phyloP scores from a whole-genome alignment of 495 filamentous ascomycete species.

The Penicillium desertorum region DNA sequence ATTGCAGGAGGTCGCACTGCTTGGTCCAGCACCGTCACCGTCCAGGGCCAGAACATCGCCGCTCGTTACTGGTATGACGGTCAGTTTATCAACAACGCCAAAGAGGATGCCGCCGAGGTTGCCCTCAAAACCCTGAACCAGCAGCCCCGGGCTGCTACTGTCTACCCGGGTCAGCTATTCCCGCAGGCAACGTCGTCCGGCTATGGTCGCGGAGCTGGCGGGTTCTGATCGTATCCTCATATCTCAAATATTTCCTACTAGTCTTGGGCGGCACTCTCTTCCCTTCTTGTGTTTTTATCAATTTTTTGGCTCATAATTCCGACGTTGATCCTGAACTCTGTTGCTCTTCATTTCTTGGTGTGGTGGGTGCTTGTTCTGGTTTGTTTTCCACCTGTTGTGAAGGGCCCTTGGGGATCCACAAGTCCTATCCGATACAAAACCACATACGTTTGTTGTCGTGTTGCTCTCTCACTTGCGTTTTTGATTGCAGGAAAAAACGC shows the following conservation, averaged over 20 bases:
- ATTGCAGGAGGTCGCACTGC: conserved; percentile 80
- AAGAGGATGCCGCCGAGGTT: conserved; percentile 84
- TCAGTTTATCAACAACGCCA: conserved; percentile 79
- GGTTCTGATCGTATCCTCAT: conserved; percentile 16
- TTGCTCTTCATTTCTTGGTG: not conserved
- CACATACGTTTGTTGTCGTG: conserved; percentile 4
- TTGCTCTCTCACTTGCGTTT: conserved; percentile 10
- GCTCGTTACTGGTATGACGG: conserved; percentile 94
- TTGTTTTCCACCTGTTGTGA: conserved; percentile 5
- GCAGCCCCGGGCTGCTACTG: conserved; percentile 25
- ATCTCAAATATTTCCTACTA: conserved; percentile 20
- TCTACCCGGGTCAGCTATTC: conserved; percentile 31
- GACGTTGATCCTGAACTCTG: not conserved
- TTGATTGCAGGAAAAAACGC: conserved; percentile 5
- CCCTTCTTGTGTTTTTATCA: conserved; percentile 23
- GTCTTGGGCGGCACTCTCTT: conserved; percentile 32
- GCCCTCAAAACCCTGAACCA: conserved; percentile 51
- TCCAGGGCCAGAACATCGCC: conserved; percentile 53
- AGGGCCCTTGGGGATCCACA: conserved; percentile 6
- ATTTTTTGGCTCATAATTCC: conserved; percentile 3
- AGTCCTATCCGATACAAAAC: conserved; percentile 2
- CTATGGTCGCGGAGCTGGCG: conserved; percentile 22
- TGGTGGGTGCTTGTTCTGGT: conserved; percentile 10
- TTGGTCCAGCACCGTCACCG: conserved; percentile 74
- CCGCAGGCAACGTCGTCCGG: conserved; percentile 15